Base-by-base conservation (phyloP, 148 eudicot genomes). In the Euryodendron excelsum region DNA sequence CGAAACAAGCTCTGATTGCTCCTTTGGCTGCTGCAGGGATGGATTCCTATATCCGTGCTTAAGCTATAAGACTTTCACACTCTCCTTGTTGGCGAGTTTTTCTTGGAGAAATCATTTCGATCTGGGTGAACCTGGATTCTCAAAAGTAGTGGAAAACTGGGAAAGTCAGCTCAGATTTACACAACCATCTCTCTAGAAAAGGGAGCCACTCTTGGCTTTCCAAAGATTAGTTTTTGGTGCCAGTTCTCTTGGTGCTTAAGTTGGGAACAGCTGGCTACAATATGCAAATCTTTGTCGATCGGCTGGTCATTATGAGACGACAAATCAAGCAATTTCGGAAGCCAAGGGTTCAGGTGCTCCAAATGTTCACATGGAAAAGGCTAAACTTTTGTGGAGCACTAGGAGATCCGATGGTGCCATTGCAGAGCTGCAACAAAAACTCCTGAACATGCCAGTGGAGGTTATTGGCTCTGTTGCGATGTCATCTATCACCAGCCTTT, bases 1-100 rank as follows among this genome's bases (percentile, higher is more conserved):
- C 99, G 55, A 96, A 92, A 81, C 97, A 96, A 87, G 90, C 94
- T 84, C 88, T 96, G 65, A 92, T 96, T 80, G 98, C 97, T 83
- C 97, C 99, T 78, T 84, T 96, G 65, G 98, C 98, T 88, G 99
- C 99, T 82, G 99, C 99, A 73, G 99, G 99, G 78, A 96, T 96
- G 99, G 99, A 96, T 84, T 96, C 99, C 56, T 96, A 96, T 85
- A 82, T 87, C 48, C 91, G 98, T 27, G 99, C 99, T 72, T 96
- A 96, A 96, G 82, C 85, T 96, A 36, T 95, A 96, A 82, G 95
- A 93, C 80, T 96, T 93, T 75, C 92, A 89, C 72, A 78, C 81
- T 69, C 87, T 96, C 70, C 92, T 96, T 21, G 85, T 25, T 47
- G 97, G 94, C 2, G 88, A 92, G 73, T 93, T 97, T 56, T 96